phyloP scores from a whole-genome alignment of 805 yeast genomes.

The Barnettozyma sp. region DNA sequence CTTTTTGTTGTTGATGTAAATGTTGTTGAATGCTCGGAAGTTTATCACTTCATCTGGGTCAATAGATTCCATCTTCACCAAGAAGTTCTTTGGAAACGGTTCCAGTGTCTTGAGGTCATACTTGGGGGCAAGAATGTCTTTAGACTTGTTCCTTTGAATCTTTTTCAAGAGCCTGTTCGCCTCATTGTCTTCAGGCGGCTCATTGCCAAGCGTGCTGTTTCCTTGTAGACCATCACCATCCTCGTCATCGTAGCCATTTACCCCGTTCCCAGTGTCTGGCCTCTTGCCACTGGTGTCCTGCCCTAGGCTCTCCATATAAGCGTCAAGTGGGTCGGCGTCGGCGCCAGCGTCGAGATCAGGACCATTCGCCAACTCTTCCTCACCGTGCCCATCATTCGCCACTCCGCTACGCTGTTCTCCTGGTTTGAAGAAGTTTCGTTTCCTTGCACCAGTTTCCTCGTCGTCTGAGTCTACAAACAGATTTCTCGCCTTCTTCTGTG shows the following conservation, averaged over 20 bases:
- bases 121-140: conserved; percentile 35
- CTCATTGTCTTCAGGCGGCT: conserved; percentile 28
- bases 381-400: conserved; percentile 13
- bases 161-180: conserved; percentile 28
- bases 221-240: too few relatives aligned
- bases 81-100: conserved; percentile 54
- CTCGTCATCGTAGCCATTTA: too few relatives aligned
- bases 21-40: conserved; percentile 56
- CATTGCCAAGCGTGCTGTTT: too few relatives aligned
- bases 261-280: too few relatives aligned
- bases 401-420: conserved; percentile 3
- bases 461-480: conserved; percentile 28
- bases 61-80: conserved; percentile 42
- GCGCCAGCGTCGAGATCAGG: conserved; percentile 26
- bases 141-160: conserved; percentile 47
- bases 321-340: conserved; percentile 41
- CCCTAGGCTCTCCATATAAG: conserved; percentile 31
- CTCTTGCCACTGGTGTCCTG: background rate
- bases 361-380: too few relatives aligned
- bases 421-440: conserved; percentile 20
- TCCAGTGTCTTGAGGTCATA: conserved; percentile 35
- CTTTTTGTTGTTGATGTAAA: conserved; percentile 22
- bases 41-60: conserved; percentile 52
- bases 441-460: conserved; percentile 22
- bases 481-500: conserved; percentile 10